Percentiles rank a stretch among this genome's conserved stretches.
phyloP scores from a whole-genome alignment of 805 yeast species.

The Schizosaccharomyces japonicus region DNA sequence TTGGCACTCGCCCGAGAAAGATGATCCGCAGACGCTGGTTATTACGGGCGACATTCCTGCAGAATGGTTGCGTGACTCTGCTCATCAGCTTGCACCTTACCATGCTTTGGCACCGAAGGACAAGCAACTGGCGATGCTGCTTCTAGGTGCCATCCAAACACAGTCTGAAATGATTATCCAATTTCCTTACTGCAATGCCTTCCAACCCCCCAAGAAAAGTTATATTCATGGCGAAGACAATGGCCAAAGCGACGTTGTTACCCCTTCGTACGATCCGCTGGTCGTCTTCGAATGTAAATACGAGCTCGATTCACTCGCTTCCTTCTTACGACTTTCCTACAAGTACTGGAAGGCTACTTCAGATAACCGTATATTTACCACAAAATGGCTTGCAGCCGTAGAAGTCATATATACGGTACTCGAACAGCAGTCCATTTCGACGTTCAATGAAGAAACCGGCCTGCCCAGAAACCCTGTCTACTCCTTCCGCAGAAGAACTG shows the following conservation, averaged over 20 bases:
- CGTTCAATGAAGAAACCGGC: conserved; percentile 22
- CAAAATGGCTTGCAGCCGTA: conserved; percentile 36
- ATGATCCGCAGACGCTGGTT: conserved; percentile 38
- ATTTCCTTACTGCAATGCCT: conserved; percentile 75
- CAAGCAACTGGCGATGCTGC: conserved; percentile 23
- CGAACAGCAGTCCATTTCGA: conserved; percentile 34
- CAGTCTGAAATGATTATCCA: conserved; percentile 40
- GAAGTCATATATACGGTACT: conserved; percentile 22
- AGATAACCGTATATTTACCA: conserved; percentile 22
- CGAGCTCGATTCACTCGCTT: conserved; percentile 68
- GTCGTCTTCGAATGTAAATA: conserved; percentile 72
- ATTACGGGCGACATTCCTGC: conserved; percentile 88
- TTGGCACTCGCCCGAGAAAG: conserved; percentile 28
- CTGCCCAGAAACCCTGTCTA: conserved; percentile 28
- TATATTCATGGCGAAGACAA: conserved; percentile 18
- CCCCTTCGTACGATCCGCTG: conserved; percentile 45
- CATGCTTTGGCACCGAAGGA: conserved; percentile 36
- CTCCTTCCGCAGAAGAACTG: conserved; percentile 49
- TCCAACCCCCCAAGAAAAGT: conserved; percentile 45
- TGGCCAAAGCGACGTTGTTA: conserved; percentile 30
- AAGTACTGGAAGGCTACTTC: conserved; percentile 43
- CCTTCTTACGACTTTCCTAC: conserved; percentile 50
- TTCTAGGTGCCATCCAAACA: conserved; percentile 58
- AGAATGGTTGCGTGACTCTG: conserved; percentile 77
- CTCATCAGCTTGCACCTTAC: conserved; percentile 59